Evolutionary conservation across 1,139 yeast species (phyloP).

Genomic region (Scheffersomyces lignicola): DNA sequence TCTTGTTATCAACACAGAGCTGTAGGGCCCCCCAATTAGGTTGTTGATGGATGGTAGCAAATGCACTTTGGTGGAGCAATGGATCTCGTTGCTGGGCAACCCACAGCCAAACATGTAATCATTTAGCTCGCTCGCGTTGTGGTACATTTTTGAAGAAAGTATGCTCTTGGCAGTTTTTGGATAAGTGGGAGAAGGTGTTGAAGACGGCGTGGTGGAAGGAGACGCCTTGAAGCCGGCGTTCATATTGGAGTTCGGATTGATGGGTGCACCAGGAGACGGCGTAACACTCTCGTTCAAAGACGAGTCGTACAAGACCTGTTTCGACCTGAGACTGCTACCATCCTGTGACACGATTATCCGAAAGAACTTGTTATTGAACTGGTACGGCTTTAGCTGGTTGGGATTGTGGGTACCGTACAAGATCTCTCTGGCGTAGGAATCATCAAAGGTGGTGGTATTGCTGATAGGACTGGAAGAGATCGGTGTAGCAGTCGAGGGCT

Average conservation of each 20-base stretch:
- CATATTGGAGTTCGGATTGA: conserved; percentile 6
- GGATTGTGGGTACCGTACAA: conserved; percentile 42
- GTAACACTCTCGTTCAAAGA: conserved; percentile 18
- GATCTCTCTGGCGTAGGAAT: conserved; percentile 42
- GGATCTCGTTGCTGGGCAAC: conserved; percentile 49
- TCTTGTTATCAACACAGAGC: conserved; percentile 46
- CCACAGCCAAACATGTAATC: conserved; percentile 62
- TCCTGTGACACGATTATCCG: conserved; percentile 53
- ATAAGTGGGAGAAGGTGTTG: conserved; percentile 7
- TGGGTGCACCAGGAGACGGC: conserved; percentile 3
- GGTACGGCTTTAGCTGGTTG: conserved; percentile 27
- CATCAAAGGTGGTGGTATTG: conserved; percentile 33
- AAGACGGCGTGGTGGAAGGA: conserved; percentile 5
- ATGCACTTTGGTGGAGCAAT: conserved; percentile 48
- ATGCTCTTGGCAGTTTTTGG: conserved; percentile 10
- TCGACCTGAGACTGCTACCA: conserved; percentile 49
- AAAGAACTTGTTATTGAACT: conserved; percentile 35
- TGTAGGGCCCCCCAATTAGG: conserved; percentile 26
- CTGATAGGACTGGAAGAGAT: conserved; percentile 13
- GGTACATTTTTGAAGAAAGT: conserved; percentile 30
- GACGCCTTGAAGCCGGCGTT: conserved; percentile 5
- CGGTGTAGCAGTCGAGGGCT: conserved; percentile 2
- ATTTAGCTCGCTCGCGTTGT: conserved; percentile 44
- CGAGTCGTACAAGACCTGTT: conserved; percentile 52
- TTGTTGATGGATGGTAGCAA: conserved; percentile 42